These are phyloP conservation scores for Platismatia glauca DNA, from an alignment of 495 filamentous ascomycete genomes.

Conservation along the genomic window DNA sequence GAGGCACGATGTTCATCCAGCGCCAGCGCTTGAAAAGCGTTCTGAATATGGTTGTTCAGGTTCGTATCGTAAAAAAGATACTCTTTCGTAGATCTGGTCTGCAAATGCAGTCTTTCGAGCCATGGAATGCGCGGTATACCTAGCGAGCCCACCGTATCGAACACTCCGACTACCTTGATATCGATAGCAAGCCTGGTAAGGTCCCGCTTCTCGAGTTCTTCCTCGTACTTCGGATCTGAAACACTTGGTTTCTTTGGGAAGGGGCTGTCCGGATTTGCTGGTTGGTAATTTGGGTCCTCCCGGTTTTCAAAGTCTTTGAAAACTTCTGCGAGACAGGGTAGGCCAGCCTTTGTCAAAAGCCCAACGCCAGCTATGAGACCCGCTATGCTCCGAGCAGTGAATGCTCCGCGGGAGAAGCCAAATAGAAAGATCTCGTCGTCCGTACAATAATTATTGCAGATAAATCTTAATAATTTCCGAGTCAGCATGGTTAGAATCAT, in stretches of 20 bases:
- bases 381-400: constrained; percentile 47
- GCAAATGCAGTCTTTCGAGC: constrained; percentile 21
- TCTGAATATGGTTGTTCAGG: constrained; percentile 36
- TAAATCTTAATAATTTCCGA: constrained; percentile 33
- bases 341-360: constrained; percentile 32
- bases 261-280: constrained; percentile 45
- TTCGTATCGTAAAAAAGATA: constrained; percentile 29
- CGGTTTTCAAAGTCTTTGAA: constrained; percentile 41
- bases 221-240: constrained; percentile 21
- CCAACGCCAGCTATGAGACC: constrained; percentile 47
- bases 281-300: constrained; percentile 24
- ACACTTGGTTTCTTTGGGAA: constrained; percentile 47
- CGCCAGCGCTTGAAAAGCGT: constrained; percentile 53
- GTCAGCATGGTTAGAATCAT: background rate
- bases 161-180: constrained; percentile 49
- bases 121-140: constrained; percentile 27
- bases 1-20: constrained; percentile 46
- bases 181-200: constrained; percentile 23
- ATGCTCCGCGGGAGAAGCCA: constrained; percentile 52
- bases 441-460: constrained; percentile 28
- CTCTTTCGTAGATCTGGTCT: constrained; percentile 22
- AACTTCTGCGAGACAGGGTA: constrained; percentile 38
- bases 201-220: constrained; percentile 18
- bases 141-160: constrained; percentile 48
- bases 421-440: constrained; percentile 53